phyloP scores from a whole-genome alignment of 1,284 basidiomycete genomes.

The Quambalaria eucalypti region DNA sequence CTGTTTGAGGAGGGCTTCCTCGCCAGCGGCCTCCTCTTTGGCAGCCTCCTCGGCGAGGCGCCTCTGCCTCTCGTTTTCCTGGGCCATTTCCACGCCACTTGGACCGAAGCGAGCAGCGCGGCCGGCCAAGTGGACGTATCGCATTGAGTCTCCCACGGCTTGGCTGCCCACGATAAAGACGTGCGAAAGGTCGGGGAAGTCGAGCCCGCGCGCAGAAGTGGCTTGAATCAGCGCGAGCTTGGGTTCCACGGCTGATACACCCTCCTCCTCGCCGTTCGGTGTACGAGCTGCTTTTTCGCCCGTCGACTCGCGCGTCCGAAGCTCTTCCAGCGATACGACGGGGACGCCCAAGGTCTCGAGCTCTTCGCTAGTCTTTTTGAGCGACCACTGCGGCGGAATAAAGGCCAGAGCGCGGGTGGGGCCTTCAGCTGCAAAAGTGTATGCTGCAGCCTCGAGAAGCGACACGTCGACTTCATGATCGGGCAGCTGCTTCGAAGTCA shows the following conservation, averaged over 20 bases:
- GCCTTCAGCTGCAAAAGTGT: slow-evolving; percentile 29
- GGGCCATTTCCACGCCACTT: not conserved
- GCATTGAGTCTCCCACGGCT: slow-evolving; percentile 32
- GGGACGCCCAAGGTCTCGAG: slow-evolving; percentile 34
- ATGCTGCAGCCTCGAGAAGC: slow-evolving; percentile 34
- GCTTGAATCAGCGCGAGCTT: slow-evolving; percentile 33
- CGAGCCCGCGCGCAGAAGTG: slow-evolving; percentile 36
- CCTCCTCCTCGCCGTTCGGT: not conserved
- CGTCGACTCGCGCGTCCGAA: not conserved
- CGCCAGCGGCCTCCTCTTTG: not conserved
- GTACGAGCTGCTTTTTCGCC: not conserved
- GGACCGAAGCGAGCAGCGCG: slow-evolving; percentile 35
- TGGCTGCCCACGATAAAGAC: slow-evolving; percentile 38
- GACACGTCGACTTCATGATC: slow-evolving; percentile 26
- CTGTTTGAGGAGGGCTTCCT: not conserved
- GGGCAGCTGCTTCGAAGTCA: slow-evolving; percentile 12
- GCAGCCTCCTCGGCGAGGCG: not conserved
- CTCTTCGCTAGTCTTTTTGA: slow-evolving; percentile 17
- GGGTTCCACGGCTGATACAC: slow-evolving; percentile 2
- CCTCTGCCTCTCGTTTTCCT: not conserved
- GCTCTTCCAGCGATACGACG: slow-evolving; percentile 11
- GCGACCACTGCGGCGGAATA: slow-evolving; percentile 37
- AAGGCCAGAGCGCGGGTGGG: slow-evolving; percentile 30
- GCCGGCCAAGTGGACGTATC: slow-evolving; percentile 41
- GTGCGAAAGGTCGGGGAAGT: slow-evolving; percentile 36